Conservation (phyloP, 768 basidiomycete species). For the Suillus luteus region DNA sequence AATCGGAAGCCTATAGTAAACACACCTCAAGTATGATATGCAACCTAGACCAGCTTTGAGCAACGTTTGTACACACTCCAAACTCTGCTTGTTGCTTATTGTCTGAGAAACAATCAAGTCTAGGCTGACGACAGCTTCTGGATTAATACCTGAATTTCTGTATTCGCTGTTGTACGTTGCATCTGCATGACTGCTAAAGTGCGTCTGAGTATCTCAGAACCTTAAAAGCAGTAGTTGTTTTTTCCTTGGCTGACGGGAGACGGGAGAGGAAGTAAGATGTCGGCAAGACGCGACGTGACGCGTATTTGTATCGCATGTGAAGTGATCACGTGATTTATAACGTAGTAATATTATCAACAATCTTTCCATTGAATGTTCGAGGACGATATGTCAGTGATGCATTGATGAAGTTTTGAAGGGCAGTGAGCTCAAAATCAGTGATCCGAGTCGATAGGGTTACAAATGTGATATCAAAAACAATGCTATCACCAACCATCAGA, state of each 20-base stretch:
- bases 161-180: slow-evolving; percentile 21
- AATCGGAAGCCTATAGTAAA: not conserved
- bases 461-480: slow-evolving; percentile 12
- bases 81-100: slow-evolving; percentile 60
- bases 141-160: slow-evolving; percentile 28
- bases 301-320: slow-evolving; percentile 15
- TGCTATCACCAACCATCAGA: not conserved
- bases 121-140: not conserved
- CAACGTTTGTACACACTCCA: slow-evolving; percentile 71
- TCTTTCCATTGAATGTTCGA: not conserved
- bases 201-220: not conserved
- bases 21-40: slow-evolving; percentile 73
- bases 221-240: slow-evolving; percentile 6
- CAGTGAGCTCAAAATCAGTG: not conserved
- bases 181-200: slow-evolving; percentile 25
- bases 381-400: slow-evolving; percentile 8
- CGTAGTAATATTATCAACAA: not conserved
- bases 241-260: not conserved
- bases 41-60: slow-evolving; percentile 73
- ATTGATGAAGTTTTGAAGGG: slow-evolving; percentile 18
- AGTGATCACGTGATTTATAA: slow-evolving; percentile 24
- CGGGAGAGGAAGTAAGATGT: slow-evolving; percentile 13
- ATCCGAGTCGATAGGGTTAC: not conserved
- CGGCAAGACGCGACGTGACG: slow-evolving; percentile 18
- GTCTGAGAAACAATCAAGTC: slow-evolving; percentile 34